phyloP scores from a whole-genome alignment of 768 basidiomycete species.

The Kwoniella europaea region DNA sequence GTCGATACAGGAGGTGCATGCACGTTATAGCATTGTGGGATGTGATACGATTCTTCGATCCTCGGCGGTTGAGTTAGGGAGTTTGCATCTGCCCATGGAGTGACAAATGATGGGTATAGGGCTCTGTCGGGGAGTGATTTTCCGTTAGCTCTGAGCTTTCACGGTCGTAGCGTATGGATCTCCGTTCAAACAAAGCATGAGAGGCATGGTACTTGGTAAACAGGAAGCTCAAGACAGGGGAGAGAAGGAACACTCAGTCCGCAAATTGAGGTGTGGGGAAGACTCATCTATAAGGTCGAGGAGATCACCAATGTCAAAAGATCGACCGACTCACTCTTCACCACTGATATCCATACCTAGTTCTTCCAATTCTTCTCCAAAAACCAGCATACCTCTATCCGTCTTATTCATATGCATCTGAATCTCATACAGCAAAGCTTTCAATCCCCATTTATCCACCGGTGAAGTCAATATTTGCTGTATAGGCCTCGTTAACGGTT shows the following conservation, averaged over 20 bases:
- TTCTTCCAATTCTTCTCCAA: slow-evolving; percentile 88
- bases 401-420: slow-evolving; percentile 71
- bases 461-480: slow-evolving; percentile 91
- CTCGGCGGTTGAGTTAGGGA: slow-evolving; percentile 55
- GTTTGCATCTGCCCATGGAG: slow-evolving; percentile 90
- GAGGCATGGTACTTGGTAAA: too few species aligned
- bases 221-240: too few species aligned
- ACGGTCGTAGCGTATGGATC: too few species aligned
- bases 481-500: slow-evolving; percentile 64
- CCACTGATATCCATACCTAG: slow-evolving; percentile 89
- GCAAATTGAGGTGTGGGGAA: not conserved
- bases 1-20: slow-evolving; percentile 75
- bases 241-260: not conserved
- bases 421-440: slow-evolving; percentile 77
- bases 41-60: slow-evolving; percentile 88
- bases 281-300: not conserved
- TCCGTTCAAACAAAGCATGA: too few species aligned
- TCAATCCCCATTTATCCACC: slow-evolving; percentile 91
- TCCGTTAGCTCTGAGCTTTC: not conserved
- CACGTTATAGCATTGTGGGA: slow-evolving; percentile 91
- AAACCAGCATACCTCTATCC: slow-evolving; percentile 77
- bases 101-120: slow-evolving; percentile 89
- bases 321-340: slow-evolving; percentile 68
- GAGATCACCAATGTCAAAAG: not conserved
- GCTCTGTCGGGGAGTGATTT: slow-evolving; percentile 62